Conservation (phyloP, 2,329 filamentous ascomycete species). For the Tolypocladium endophyticum region DNA sequence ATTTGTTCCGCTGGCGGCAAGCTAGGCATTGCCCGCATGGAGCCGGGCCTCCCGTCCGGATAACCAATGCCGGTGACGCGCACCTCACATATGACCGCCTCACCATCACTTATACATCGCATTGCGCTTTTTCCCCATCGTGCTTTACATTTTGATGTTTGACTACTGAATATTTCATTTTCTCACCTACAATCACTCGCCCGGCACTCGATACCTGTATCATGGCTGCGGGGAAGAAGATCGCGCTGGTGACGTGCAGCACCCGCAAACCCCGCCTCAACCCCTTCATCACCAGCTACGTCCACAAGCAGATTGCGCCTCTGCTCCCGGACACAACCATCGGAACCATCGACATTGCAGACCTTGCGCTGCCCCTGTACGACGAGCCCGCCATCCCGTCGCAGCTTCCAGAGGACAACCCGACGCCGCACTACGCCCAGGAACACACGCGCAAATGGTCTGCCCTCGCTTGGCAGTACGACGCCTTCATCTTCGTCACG, state of each 20-base stretch:
- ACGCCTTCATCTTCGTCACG: slow-evolving; percentile 38
- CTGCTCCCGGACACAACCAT: slow-evolving; percentile 5
- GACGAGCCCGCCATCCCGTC: slow-evolving; percentile 30
- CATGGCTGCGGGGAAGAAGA: slow-evolving; percentile 3
- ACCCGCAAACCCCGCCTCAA: slow-evolving; percentile 22
- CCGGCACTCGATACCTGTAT: neutral
- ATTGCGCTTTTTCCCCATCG: neutral
- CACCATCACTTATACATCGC: neutral
- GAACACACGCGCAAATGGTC: slow-evolving; percentile 35
- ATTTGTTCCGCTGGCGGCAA: no score
- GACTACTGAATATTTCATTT: neutral
- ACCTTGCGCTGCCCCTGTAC: slow-evolving; percentile 32
- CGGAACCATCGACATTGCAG: slow-evolving; percentile 21
- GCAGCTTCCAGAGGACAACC: slow-evolving; percentile 20
- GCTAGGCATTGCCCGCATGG: neutral
- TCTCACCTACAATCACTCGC: neutral
- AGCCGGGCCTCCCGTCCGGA: neutral
- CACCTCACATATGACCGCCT: neutral
- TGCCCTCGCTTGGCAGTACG: slow-evolving; percentile 28
- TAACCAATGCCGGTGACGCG: neutral
- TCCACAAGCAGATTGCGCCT: slow-evolving; percentile 15
- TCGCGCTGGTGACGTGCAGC: slow-evolving; percentile 27
- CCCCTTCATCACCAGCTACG: slow-evolving; percentile 20
- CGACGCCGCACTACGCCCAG: slow-evolving; percentile 19
- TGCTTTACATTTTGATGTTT: neutral